phyloP scores from a whole-genome alignment of 495 filamentous ascomycete species.

The Lophiostoma macrostomum region DNA sequence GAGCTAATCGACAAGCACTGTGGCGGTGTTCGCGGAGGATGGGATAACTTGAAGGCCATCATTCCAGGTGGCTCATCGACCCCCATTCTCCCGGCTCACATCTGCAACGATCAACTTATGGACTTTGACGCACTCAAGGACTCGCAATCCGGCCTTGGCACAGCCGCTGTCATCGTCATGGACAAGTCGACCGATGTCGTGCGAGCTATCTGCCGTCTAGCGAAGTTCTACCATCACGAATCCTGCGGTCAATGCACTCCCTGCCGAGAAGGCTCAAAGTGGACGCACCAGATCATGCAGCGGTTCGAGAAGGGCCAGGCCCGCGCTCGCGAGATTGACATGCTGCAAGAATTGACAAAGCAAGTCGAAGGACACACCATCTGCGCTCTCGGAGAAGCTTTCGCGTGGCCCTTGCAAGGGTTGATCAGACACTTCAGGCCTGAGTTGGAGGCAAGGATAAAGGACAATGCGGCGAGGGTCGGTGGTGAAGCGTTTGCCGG shows the following conservation, averaged over 20 bases:
- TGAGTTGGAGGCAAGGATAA: conserved; percentile 86
- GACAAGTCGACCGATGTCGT: conserved; percentile 96
- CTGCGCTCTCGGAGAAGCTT: conserved; percentile 95
- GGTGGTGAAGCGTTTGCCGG: conserved; percentile 75
- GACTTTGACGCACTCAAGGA: conserved; percentile 99
- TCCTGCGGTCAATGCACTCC: conserved; percentile 98
- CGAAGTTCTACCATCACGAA: conserved; percentile 97
- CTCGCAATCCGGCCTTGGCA: conserved; percentile 92
- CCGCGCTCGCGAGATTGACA: conserved; percentile 90
- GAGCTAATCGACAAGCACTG: conserved; percentile 98
- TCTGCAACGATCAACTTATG: conserved; percentile 95
- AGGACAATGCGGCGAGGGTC: conserved; percentile 64
- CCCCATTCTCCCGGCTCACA: conserved; percentile 80
- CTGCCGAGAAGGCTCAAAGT: conserved; percentile 94
- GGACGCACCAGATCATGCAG: conserved; percentile 98
- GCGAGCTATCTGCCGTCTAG: conserved; percentile 84
- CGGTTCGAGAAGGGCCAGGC: conserved; percentile 89
- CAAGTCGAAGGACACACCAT: conserved; percentile 99
- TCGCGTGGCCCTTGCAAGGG: conserved; percentile 97
- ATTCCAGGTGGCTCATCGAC: conserved; percentile 97
- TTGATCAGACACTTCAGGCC: conserved; percentile 96
- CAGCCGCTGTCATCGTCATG: conserved; percentile 98
- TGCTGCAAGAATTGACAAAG: conserved; percentile 98
- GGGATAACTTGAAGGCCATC: conserved; percentile 93
- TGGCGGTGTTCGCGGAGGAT: conserved; percentile 91